Percentiles rank a stretch among this genome's conserved stretches.
Conservation (phyloP, 2,329 filamentous ascomycete species). For the Pyrenophora seminiperda region DNA sequence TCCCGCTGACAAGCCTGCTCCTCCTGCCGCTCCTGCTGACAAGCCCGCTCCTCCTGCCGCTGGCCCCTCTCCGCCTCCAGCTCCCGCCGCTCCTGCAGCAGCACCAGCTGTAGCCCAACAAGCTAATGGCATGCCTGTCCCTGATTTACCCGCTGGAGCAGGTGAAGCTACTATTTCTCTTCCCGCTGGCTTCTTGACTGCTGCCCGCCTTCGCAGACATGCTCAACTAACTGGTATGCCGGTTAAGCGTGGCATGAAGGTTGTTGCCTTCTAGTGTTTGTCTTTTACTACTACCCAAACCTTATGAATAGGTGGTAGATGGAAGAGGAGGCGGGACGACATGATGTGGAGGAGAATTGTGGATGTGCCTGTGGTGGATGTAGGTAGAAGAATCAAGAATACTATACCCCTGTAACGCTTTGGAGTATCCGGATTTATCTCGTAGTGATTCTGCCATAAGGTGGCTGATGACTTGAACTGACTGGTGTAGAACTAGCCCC, state of each 20-base stretch:
- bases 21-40: background rate
- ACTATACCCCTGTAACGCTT: no score
- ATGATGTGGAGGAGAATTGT: no score
- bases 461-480: no score
- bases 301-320: no score
- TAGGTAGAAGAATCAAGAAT: no score
- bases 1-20: no score
- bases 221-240: background rate
- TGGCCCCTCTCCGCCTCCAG: background rate
- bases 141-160: background rate
- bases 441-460: no score
- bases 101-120: background rate
- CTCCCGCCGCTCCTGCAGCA: background rate
- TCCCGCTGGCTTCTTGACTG: slow-evolving; percentile 15
- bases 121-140: background rate
- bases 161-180: slow-evolving; percentile 8
- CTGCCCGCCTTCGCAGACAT: background rate
- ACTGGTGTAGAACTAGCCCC: no score
- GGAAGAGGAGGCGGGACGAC: no score
- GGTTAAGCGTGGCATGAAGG: slow-evolving; percentile 8
- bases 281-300: no score
- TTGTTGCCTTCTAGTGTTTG: slow-evolving; percentile 1
- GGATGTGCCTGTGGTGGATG: no score
- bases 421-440: no score
- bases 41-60: background rate